These are phyloP conservation scores for Teunomyces panamensis DNA, from an alignment of 805 yeast species.

Conservation along the genomic window DNA sequence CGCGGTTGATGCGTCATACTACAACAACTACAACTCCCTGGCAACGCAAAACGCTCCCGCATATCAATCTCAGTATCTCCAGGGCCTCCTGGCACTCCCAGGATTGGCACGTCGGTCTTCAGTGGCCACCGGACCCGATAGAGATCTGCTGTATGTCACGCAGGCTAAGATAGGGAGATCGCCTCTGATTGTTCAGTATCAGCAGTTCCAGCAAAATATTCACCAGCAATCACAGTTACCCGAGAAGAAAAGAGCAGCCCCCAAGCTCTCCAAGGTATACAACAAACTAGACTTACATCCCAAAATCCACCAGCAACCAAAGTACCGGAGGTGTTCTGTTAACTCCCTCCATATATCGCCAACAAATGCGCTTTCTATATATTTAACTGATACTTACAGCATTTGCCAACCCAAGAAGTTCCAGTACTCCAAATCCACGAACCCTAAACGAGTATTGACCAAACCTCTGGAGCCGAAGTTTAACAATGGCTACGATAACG, in stretches of 20 bases:
- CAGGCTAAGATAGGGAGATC: conserved; percentile 20
- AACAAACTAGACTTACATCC: conserved; percentile 59
- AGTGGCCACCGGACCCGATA: conserved; percentile 4
- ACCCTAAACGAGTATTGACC: conserved; percentile 89
- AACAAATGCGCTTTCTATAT: conserved; percentile 70
- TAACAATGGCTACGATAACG: conserved; percentile 85
- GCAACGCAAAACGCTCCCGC: conserved; percentile 3
- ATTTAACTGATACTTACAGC: conserved; percentile 74
- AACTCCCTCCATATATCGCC: conserved; percentile 72
- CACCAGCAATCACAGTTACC: conserved; percentile 14
- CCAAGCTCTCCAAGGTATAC: conserved; percentile 44
- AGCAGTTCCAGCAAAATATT: conserved; percentile 29
- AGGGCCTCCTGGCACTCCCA: conserved; percentile 6
- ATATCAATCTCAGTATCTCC: conserved; percentile 9
- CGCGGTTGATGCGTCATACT: conserved; percentile 30
- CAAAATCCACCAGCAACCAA: conserved; percentile 56
- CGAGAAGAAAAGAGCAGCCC: conserved; percentile 32
- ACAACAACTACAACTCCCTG: conserved; percentile 14
- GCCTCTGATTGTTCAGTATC: conserved; percentile 33
- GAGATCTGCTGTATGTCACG: conserved; percentile 10
- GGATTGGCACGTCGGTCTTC: conserved; percentile 9
- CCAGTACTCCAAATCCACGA: conserved; percentile 76
- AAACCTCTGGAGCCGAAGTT: conserved; percentile 82
- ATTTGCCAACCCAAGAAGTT: conserved; percentile 78
- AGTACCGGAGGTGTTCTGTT: conserved; percentile 66